These are phyloP conservation scores for Cladosporium sp. DNA, from an alignment of 2,329 filamentous ascomycete genomes.

Conservation along the genomic window DNA sequence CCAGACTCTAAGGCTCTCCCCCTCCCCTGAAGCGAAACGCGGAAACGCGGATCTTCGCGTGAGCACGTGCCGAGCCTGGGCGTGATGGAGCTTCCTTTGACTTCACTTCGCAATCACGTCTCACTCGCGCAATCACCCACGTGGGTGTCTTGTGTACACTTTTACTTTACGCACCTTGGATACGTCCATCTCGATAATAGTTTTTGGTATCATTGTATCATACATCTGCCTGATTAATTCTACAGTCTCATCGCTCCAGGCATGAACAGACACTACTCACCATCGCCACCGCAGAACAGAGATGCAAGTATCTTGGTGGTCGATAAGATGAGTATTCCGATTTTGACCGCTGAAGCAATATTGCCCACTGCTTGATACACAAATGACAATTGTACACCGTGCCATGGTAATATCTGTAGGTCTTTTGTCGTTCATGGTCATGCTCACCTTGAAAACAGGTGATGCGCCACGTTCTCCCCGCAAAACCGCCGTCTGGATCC, in stretches of 20 bases:
- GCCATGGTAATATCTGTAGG: neutral
- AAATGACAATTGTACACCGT: neutral
- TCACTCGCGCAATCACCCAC: neutral
- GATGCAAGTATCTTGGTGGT: neutral
- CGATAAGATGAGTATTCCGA: neutral
- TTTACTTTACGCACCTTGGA: neutral
- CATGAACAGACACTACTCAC: neutral
- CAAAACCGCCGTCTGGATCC: neutral
- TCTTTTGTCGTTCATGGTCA: neutral
- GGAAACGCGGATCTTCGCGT: conserved; percentile 10
- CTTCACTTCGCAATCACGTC: neutral
- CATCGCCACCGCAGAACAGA: neutral
- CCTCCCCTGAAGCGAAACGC: conserved; percentile 13
- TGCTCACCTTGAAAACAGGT: neutral
- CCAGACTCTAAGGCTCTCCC: neutral
- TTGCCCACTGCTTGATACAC: neutral
- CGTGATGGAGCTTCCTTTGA: conserved; percentile 9
- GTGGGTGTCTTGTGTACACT: neutral
- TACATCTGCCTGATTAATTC: neutral
- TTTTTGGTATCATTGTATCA: neutral
- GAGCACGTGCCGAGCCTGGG: conserved; percentile 12
- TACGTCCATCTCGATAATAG: neutral
- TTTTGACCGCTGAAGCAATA: neutral
- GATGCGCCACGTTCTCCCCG: neutral
- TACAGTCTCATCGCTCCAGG: neutral